These are phyloP conservation scores for Exophiala oligosperma DNA, from an alignment of 2,329 filamentous ascomycete species.

Conservation along the genomic window DNA sequence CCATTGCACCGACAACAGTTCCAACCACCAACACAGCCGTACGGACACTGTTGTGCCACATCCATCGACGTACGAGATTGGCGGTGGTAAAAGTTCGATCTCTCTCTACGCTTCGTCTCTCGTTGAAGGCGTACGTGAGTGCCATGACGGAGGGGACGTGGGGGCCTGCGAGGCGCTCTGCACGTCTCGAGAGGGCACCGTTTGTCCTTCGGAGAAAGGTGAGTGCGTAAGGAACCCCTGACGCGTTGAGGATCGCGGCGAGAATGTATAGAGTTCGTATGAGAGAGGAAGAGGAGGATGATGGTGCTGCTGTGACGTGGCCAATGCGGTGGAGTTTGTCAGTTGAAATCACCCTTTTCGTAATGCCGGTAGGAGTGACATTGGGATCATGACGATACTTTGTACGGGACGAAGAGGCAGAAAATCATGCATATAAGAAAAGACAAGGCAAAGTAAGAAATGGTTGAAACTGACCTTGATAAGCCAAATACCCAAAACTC, in stretches of 20 bases:
- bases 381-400: not conserved
- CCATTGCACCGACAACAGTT: conserved; percentile 13
- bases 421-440: not conserved
- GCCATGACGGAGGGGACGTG: conserved; percentile 4
- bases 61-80: conserved; percentile 14
- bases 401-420: not conserved
- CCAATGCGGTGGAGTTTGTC: not conserved
- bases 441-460: not conserved
- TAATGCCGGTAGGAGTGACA: too few species aligned
- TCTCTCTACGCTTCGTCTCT: conserved; percentile 16
- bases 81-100: conserved; percentile 10
- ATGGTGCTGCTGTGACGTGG: not conserved
- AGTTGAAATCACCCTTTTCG: too few species aligned
- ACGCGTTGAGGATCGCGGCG: conserved; percentile 16
- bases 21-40: conserved; percentile 17
- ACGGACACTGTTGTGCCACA: conserved; percentile 21
- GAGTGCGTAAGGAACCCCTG: conserved; percentile 23
- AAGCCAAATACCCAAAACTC: conserved; percentile 20
- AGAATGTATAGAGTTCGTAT: conserved; percentile 15
- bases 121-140: conserved; percentile 21
- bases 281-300: conserved; percentile 3
- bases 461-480: conserved; percentile 2
- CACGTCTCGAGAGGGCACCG: conserved; percentile 17
- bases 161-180: conserved; percentile 13
- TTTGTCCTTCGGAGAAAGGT: conserved; percentile 23